phyloP scores from a whole-genome alignment of 139 green algal genomes.

The Asterochloris erici region DNA sequence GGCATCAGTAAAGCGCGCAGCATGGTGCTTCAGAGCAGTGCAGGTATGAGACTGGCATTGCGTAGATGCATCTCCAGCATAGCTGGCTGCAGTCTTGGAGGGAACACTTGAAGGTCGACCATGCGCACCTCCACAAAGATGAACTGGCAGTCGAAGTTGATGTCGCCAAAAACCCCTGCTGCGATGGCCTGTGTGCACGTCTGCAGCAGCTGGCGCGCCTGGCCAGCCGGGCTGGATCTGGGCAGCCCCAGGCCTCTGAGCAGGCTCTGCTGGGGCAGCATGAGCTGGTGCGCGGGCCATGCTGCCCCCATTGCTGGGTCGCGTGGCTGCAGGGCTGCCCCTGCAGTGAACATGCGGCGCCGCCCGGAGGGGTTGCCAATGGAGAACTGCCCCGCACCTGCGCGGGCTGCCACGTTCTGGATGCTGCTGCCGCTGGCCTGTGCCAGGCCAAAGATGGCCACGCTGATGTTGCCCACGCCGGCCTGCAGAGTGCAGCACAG shows the following conservation, averaged over 20 bases:
- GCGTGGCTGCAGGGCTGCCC: not conserved
- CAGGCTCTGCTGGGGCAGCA: too few species aligned
- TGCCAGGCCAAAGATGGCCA: constrained; percentile 11
- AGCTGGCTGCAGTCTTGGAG: not conserved
- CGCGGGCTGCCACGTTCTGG: not conserved
- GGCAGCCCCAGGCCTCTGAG: too few species aligned
- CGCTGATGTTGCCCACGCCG: not conserved
- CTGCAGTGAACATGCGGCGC: not conserved
- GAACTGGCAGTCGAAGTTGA: constrained; percentile 20
- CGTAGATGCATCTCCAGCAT: too few species aligned
- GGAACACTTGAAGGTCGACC: not conserved
- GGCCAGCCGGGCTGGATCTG: too few species aligned
- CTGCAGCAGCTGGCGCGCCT: not conserved
- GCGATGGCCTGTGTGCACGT: not conserved
- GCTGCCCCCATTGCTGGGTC: too few species aligned
- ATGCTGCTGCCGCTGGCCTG: not conserved
- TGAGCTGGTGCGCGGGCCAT: too few species aligned
- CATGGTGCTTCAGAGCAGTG: too few species aligned
- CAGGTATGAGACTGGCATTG: too few species aligned
- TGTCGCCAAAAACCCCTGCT: not conserved
- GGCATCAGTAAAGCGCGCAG: too few species aligned
- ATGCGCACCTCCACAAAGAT: constrained; percentile 7
- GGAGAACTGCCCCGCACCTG: not conserved
- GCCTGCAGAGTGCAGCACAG: too few species aligned
- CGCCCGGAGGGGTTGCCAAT: not conserved